Base-by-base conservation (phyloP, 768 basidiomycete species). In the Xerocomus brunneocitrinus region DNA sequence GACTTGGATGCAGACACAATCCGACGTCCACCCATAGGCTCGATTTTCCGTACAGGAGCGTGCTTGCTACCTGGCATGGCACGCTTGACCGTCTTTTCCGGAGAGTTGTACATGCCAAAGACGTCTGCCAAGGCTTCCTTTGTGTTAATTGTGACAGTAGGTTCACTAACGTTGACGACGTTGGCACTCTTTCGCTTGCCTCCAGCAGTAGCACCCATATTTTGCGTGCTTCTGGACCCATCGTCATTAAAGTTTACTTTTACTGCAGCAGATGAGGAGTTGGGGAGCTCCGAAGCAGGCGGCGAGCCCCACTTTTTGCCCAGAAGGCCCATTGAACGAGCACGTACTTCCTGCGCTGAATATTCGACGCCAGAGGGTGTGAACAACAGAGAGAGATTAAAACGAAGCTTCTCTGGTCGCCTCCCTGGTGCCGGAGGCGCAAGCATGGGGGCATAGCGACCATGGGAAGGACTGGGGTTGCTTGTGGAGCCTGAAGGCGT, bases 101-200 rank as follows among this genome's bases (percentile, higher is more conserved):
- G 89, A 8, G 89, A 91, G 67, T 97, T 95, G 67, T 94, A 98
- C 87, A 98, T 93, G 49, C 86, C 88, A 71, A 95, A 93, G 39
- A 98, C 92, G 64, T 98, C 93, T 12, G 83, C 89, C 32, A 97
- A 77, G 4, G 97, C 97, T 58, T 92, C 91, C 67, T 93, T 95
- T 28, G 97, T 99, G 67, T 97, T 97, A 61, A 98, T 92, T 1
- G 97, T 99, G 6, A 98, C 86, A 0, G 91, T 92, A 4, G 90
- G 89, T 67, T 92, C 90, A 14, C 74, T 76, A 14, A 69, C 77
- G 28, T 69, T 71, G 53, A 73, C 65, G 38, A 74, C 65, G 16
- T 39, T 60, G 31, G 78, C 59, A 55, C 76, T 79, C 71, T 74
- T 80, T 50, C 81, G 73, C 27, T 72, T 73, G 48, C 65, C 61